These are phyloP conservation scores for Inonotus obliquus DNA, from an alignment of 1,284 basidiomycete species.

Conservation along the genomic window DNA sequence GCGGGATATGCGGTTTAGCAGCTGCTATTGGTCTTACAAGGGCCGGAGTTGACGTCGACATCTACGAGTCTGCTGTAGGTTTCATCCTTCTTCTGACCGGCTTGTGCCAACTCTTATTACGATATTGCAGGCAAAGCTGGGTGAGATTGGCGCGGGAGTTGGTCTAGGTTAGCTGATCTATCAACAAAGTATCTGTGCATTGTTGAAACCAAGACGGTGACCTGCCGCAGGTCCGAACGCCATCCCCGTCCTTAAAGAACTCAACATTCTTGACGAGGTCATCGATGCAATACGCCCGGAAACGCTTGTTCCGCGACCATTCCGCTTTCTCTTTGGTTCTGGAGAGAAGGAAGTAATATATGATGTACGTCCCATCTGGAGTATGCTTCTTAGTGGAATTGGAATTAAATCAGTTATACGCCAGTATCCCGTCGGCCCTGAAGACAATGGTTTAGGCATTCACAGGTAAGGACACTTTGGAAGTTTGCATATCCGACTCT, in stretches of 20 bases:
- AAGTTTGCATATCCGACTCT: background rate
- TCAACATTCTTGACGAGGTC: conserved; percentile 41
- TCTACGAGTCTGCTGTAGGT: conserved; percentile 48
- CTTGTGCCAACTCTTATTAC: background rate
- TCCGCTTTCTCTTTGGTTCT: conserved; percentile 39
- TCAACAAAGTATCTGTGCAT: background rate
- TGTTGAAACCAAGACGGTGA: background rate
- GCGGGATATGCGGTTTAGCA: conserved; percentile 47
- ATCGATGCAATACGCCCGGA: conserved; percentile 33
- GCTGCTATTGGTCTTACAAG: conserved; percentile 41
- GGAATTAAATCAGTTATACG: background rate
- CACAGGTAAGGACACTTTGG: conserved; percentile 31
- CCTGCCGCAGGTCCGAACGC: conserved; percentile 44
- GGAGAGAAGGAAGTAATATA: conserved; percentile 42
- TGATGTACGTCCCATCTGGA: conserved; percentile 32
- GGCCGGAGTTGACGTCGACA: conserved; percentile 39
- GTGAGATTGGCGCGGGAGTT: conserved; percentile 50
- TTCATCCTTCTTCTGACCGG: background rate
- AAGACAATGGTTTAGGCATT: conserved; percentile 36
- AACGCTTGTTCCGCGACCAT: conserved; percentile 30
- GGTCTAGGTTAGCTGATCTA: conserved; percentile 37
- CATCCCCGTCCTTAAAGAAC: conserved; percentile 37
- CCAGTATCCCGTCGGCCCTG: conserved; percentile 34
- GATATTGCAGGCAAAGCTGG: conserved; percentile 39
- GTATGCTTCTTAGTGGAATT: background rate